phyloP scores from a whole-genome alignment of 345 rosid species.

The Salix exigua region DNA sequence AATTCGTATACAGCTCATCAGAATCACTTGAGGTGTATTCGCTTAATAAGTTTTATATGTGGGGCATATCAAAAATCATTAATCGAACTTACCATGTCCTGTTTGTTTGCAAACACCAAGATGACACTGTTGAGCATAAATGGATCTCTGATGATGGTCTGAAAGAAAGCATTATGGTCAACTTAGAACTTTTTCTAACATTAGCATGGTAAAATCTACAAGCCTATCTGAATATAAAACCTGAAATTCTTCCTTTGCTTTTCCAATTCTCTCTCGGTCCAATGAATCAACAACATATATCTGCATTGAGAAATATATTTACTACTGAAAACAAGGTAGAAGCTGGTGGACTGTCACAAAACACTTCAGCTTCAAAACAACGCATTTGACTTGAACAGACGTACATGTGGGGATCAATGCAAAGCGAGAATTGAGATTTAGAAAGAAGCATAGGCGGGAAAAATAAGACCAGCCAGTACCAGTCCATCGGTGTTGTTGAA shows the following conservation, averaged over 20 bases:
- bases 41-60: not conserved
- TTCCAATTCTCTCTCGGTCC: conserved; percentile 93
- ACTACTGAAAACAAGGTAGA: not conserved
- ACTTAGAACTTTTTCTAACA: conserved; percentile 19
- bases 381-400: not conserved
- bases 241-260: conserved; percentile 93
- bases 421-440: not conserved
- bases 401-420: not conserved
- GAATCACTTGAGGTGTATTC: not conserved
- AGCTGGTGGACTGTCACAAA: not conserved
- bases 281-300: conserved; percentile 97
- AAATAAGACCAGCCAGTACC: conserved; percentile 36
- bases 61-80: not conserved
- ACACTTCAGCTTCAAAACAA: not conserved
- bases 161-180: conserved; percentile 30
- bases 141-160: conserved; percentile 92
- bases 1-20: not conserved
- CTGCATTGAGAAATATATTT: conserved; percentile 34
- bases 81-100: conserved; percentile 75
- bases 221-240: conserved; percentile 38
- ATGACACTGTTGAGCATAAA: conserved; percentile 93
- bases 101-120: conserved; percentile 97
- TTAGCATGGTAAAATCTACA: conserved; percentile 10
- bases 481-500: conserved; percentile 96
- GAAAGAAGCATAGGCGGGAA: not conserved